phyloP scores from a whole-genome alignment of 495 filamentous ascomycete species.

The Aspergillus kassunensis region DNA sequence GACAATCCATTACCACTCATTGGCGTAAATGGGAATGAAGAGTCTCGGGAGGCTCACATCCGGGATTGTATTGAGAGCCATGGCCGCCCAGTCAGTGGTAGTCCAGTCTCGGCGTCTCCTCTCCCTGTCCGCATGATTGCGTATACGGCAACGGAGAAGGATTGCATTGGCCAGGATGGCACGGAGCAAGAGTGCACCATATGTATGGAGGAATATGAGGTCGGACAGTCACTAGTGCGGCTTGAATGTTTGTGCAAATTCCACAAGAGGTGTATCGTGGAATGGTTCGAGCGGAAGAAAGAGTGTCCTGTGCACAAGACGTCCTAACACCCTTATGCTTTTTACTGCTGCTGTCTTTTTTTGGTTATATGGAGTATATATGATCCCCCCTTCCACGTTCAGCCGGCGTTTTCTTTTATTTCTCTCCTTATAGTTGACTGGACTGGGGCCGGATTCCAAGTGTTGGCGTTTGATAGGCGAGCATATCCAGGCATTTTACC shows the following conservation, averaged over 20 bases:
- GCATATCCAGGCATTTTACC: conserved; percentile 6
- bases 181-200: conserved; percentile 75
- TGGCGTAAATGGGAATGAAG: conserved; percentile 54
- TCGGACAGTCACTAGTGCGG: conserved; percentile 74
- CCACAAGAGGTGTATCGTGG: conserved; percentile 65
- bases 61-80: conserved; percentile 62
- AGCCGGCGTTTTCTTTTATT: conserved; percentile 10
- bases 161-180: conserved; percentile 69
- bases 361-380: conserved; percentile 7
- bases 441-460: neutral
- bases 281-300: conserved; percentile 52
- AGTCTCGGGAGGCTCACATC: conserved; percentile 71
- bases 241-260: conserved; percentile 94
- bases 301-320: conserved; percentile 54
- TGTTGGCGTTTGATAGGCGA: conserved; percentile 4
- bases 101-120: conserved; percentile 21
- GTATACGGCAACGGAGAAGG: conserved; percentile 89
- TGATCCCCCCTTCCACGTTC: conserved; percentile 1
- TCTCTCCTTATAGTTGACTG: neutral
- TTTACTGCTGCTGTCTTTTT: neutral
- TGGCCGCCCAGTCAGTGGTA: conserved; percentile 21
- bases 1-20: conserved; percentile 69
- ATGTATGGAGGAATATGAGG: conserved; percentile 93
- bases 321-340: conserved; percentile 20
- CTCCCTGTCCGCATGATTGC: conserved; percentile 49